Evolutionary conservation across 2,329 filamentous ascomycete species (phyloP), one percentile per base, ranked within the genome.

Genomic region (Coniella vitis): DNA sequence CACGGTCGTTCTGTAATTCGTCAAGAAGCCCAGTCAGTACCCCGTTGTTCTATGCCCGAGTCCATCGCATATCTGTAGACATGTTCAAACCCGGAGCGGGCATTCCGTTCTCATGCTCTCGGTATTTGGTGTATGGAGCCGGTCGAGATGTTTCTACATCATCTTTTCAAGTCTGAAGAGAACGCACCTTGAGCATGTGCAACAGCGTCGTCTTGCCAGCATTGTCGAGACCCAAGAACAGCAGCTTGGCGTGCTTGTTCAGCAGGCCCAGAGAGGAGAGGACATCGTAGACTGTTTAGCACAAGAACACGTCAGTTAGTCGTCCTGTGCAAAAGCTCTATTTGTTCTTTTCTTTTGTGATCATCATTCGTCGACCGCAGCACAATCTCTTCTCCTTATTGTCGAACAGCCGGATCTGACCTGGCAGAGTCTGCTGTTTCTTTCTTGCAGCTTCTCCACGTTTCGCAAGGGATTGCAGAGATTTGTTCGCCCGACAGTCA

Each of bases 161-260:
- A 21, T 44, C 13, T 13, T 17, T 17, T 29, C 25, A 10, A 5
- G 25, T 10, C 5, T 29, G 5, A 10, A 29, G 29, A 12, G 12
- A 29, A 68, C 78, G 62, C 69, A 90, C 86, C 86, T 95, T 95
- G 70, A 95, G 71, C 90, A 95, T 95, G 72, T 95, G 90, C 65
- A 95, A 74, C 60, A 95, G 75, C 38, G 90, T 95, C 47, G 90
- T 95, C 78, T 95, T 95, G 71, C 90, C 90, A 45, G 90, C 90
- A 73, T 95, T 95, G 69, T 95, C 90, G 55, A 95, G 84, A 60
- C 90, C 90, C 56, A 95, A 82, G 74, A 95, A 95, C 51, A 95
- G 80, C 52, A 95, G 81, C 80, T 95, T 95, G 63, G 89, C 90
- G 69, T 95, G 88, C 79, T 95, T 95, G 81, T 95, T 95, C 58